These are phyloP conservation scores for Alnus rubra DNA, from an alignment of 306 rosid species.

Conservation along the genomic window DNA sequence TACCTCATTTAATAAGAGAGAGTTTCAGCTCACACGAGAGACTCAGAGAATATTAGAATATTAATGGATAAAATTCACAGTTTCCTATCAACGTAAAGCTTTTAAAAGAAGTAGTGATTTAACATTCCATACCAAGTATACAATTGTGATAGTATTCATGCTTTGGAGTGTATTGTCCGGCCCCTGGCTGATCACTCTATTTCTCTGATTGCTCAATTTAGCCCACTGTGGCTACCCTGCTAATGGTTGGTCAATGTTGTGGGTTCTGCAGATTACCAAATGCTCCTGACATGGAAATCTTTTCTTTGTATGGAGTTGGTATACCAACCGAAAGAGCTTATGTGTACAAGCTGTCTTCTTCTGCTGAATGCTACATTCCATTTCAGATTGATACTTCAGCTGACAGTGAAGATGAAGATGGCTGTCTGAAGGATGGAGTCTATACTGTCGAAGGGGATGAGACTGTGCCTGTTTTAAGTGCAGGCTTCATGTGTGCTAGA, in stretches of 20 bases:
- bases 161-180: no score
- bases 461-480: constrained; percentile 80
- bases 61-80: no score
- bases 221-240: no score
- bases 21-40: no score
- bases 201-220: not conserved
- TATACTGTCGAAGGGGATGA: constrained; percentile 78
- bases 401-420: constrained; percentile 48
- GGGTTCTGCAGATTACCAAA: constrained; percentile 63
- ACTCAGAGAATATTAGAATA: no score
- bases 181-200: not conserved
- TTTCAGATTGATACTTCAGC: constrained; percentile 69
- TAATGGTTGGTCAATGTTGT: no score
- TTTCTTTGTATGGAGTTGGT: constrained; percentile 84
- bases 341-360: constrained; percentile 60
- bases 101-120: no score
- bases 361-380: constrained; percentile 75
- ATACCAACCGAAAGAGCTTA: constrained; percentile 85
- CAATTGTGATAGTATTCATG: no score
- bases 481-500: constrained; percentile 89
- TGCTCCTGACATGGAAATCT: constrained; percentile 89
- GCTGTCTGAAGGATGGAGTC: constrained; percentile 71
- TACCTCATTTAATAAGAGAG: no score
- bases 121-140: no score
- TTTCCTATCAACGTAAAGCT: no score